Evolutionary conservation across 306 rosid species (phyloP).

Genomic region (Senna tora): DNA sequence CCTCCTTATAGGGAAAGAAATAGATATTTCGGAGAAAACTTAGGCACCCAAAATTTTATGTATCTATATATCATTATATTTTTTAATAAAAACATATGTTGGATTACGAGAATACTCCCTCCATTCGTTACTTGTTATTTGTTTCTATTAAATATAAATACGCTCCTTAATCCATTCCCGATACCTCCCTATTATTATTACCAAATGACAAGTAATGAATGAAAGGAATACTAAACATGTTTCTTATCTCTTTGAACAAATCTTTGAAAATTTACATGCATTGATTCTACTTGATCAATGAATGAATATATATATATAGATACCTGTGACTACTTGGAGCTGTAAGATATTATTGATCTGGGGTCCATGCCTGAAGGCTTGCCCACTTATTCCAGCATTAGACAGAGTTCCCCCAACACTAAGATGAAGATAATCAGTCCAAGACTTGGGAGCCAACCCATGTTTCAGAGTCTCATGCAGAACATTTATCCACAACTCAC

Average conservation of each 20-base stretch:
- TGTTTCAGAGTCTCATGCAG: constrained; percentile 81
- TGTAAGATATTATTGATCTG: constrained; percentile 79
- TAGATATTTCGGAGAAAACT: constrained; percentile 1
- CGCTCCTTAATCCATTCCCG: too few relatives aligned
- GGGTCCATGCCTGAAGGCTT: constrained; percentile 92
- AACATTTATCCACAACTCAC: constrained; percentile 91
- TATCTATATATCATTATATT: too few relatives aligned
- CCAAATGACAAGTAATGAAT: too few relatives aligned
- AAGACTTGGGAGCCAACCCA: constrained; percentile 90
- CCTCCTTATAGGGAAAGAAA: not conserved
- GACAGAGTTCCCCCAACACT: constrained; percentile 96
- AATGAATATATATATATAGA: not conserved
- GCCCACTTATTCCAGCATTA: constrained; percentile 91
- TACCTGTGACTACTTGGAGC: constrained; percentile 91
- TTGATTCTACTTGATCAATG: not conserved
- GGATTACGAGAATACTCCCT: too few relatives aligned
- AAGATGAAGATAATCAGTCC: constrained; percentile 96
- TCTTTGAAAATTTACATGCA: too few relatives aligned
- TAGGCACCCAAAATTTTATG: too few relatives aligned
- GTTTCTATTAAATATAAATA: too few relatives aligned
- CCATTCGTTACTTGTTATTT: too few relatives aligned
- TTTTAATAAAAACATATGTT: too few relatives aligned
- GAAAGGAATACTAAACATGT: too few relatives aligned
- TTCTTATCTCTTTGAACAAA: too few relatives aligned
- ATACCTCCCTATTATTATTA: too few relatives aligned